Conservation (phyloP, 441 rosid species). For the Syzygium syzygioides region DNA sequence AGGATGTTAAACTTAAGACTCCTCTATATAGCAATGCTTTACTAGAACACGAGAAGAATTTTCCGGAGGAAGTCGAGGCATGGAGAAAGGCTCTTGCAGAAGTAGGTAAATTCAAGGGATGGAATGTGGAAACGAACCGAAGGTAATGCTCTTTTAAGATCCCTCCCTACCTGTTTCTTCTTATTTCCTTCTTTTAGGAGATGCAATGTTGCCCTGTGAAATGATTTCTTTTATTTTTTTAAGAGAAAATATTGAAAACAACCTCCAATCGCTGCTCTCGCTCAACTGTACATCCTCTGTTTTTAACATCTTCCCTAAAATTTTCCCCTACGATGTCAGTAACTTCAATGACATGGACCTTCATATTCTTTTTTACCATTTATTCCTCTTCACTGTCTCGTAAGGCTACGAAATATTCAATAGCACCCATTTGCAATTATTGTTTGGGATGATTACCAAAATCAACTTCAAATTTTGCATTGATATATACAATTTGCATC, state of each 20-base stretch:
- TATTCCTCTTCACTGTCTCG: too few species aligned
- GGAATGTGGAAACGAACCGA: not conserved
- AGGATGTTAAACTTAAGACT: not conserved
- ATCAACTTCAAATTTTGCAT: too few species aligned
- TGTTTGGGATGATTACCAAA: too few species aligned
- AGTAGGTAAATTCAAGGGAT: not conserved
- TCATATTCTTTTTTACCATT: too few species aligned
- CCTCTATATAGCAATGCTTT: fast-evolving
- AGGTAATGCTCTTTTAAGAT: not conserved
- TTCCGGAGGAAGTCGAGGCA: not conserved
- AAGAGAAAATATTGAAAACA: not conserved
- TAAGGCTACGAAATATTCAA: too few species aligned
- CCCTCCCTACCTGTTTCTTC: not conserved
- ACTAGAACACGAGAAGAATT: not conserved
- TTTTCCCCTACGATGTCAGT: too few species aligned
- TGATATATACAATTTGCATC: too few species aligned
- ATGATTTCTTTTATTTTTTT: not conserved
- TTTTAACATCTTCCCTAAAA: too few species aligned
- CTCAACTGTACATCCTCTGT: too few species aligned
- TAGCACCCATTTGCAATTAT: too few species aligned
- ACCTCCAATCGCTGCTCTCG: too few species aligned
- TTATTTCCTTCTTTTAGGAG: not conserved
- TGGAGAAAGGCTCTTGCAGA: not conserved
- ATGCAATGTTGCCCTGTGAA: fast-evolving
- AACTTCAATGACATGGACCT: too few species aligned